Base-by-base conservation (phyloP, 2,329 filamentous ascomycete genomes). In the Xylaria hypoxylon region DNA sequence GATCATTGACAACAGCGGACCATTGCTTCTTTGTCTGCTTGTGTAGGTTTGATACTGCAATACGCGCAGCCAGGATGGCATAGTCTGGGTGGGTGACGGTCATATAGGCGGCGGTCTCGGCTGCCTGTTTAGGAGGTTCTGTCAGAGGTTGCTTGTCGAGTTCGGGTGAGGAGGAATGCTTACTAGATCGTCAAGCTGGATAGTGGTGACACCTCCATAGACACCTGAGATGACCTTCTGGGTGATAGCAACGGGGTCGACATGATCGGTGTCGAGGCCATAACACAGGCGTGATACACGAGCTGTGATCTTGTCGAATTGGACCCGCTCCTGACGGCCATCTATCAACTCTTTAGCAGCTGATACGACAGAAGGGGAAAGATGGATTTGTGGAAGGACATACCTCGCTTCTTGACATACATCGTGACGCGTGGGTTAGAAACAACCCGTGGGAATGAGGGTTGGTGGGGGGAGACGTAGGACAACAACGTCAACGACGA, bases 11-110 rank as follows among this genome's bases (percentile, higher is more conserved):
- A 67, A 99, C 96, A 56, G 93, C 86, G n/a, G 96, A 98, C 85
- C 96, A 99, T 80, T 98, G 95, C 87, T 99, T 99, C 89, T 98
- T 98, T 71, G 96, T 99, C 87, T 99, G 96, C 85, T 99, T 99
- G 90, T 99, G 96, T 67, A 99, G 91, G 85, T 99, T 99, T 77
- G 96, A 99, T 62, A 99, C 96, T 74, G 96, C 96, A 78, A 99
- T 98, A 83, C 96, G 94, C 72, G 96, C 96, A 71, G 96, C 96
- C 66, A 99, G 93, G 79, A 98, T 96, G 79, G 96, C 96, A 80
- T 99, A 99, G 84, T 99, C 96, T 76, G 96, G 96, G 81, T 99
- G 96, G 70, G 95, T 99, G 75, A 97, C 95, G 68, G 96, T 99
- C 96, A 99, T 99, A 86, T 99, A 99, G 65, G 96, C 96, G 75